Base-by-base conservation (phyloP, 2,329 filamentous ascomycete species). In the Alternaria incomplexa region DNA sequence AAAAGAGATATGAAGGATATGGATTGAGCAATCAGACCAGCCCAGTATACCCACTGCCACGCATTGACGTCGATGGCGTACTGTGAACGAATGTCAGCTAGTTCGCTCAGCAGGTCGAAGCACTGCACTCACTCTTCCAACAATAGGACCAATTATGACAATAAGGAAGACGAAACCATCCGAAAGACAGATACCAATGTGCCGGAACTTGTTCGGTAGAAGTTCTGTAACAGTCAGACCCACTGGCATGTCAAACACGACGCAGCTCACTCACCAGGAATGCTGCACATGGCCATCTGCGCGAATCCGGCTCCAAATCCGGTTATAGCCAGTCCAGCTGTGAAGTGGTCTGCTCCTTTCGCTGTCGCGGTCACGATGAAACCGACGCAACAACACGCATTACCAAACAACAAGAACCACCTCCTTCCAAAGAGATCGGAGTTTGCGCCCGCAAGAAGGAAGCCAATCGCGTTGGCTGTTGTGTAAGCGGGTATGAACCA, bases 351-450 rank as follows among this genome's bases (percentile, higher is more conserved):
- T 20, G 77, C 78, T 57, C 69, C 81, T 57, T 78, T 81, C 17
- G 67, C 40, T 5, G 71, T 72, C 1, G 69, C 69, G 3, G 45
- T 72, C 17, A 74, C 61, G 25, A 72, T 66, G 51, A 81, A 77
- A 12, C 81, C 81, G 17, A 81, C 68, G 55, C 77, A 79, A 55
- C 77, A 77, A 30, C 79, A 62, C n/a, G 81, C 66, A 62, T 84
- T 84, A 15, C 83, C 83, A 44, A 79, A 73, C 3, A 83, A 73
- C 43, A 84, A 67, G 67, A 84, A 84, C 76, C 81, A 83, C 17
- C 83, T 78, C 64, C 84, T 80, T 12, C 84, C 84, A 30, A 85
- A 80, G 5, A 85, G 74, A 74, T 85, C 84, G 3, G 82, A 83
- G 66, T 85, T 85, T 5, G 83, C 74, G 7, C 79, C 79, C 30